Percentiles rank a stretch among this genome's conserved stretches.
These are phyloP conservation scores for Leccinum sublutescens DNA, from an alignment of 768 basidiomycete species.

Conservation along the genomic window DNA sequence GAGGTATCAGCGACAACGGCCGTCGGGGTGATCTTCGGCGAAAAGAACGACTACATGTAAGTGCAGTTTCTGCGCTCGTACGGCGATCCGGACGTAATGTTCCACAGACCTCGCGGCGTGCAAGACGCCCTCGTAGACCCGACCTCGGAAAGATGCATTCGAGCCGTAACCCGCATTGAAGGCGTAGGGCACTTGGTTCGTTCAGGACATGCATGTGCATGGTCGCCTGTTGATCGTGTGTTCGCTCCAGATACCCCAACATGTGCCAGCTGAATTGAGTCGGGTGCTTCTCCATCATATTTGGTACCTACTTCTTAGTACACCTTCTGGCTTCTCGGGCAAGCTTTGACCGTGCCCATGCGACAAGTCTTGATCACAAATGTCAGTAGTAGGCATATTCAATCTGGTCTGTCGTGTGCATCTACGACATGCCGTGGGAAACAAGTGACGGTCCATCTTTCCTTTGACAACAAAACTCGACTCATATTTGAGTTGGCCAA, in stretches of 20 bases:
- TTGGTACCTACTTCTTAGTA: constrained; percentile 8
- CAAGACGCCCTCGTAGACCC: constrained; percentile 34
- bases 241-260: constrained; percentile 26
- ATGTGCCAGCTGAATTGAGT: constrained; percentile 25
- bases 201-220: neutral
- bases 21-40: constrained; percentile 54
- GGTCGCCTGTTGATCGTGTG: neutral
- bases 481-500: too few species aligned
- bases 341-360: constrained; percentile 16
- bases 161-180: constrained; percentile 22
- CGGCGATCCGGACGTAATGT: neutral
- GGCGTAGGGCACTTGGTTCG: constrained; percentile 36
- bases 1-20: constrained; percentile 40
- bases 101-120: constrained; percentile 27
- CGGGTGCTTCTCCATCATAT: constrained; percentile 24
- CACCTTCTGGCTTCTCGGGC: neutral
- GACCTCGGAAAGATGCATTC: constrained; percentile 23
- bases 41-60: constrained; percentile 52
- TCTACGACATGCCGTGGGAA: neutral
- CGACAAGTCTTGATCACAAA: too few species aligned
- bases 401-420: too few species aligned
- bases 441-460: neutral
- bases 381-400: too few species aligned
- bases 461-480: neutral
- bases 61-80: constrained; percentile 9